Base-by-base conservation (phyloP, 2,329 filamentous ascomycete species). In the Teratosphaeria nubilosa region DNA sequence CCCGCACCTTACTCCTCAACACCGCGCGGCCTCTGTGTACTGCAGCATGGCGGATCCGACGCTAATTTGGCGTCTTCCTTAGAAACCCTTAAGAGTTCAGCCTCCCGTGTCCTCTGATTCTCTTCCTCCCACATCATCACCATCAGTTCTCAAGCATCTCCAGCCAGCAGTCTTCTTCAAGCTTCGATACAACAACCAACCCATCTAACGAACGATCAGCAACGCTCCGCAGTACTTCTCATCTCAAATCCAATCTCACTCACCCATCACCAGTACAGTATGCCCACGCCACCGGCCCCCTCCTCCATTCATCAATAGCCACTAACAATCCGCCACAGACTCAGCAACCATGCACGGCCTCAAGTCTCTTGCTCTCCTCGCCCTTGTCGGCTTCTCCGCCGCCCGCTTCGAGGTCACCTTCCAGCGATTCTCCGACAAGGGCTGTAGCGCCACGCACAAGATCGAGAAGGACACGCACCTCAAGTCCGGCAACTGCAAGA, bases 381-480 rank as follows among this genome's bases (percentile, higher is more conserved):
- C 53, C 54, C 30, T 54, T 34, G 22, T 50, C 55, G 48, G 41
- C 20, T 24, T 37, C 37, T n/a, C 50, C 22, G 50, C 51, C 32
- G 13, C 37, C 24, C 48, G 34, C 32, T 32, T 60, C 20, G 22
- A 56, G 20, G 54, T 62, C 56, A 53, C 32, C 6, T 62, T 62
- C 60, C n/a, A 32, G 20, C 60, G 58, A 53, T 62, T 58, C 60
- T 27, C 45, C 54, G 48, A 58, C 25, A 37, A 51, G 30, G 25
- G 31, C 45, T 62, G 60, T 48, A 22, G 51, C 37, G 31, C 27
- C 14, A 45, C 24, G 6, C 52, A 57, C 56, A 57, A 62, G 50
- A 60, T 62, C 37, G 31, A 24, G 53, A 58, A 56, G 53, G 55
- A 62, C 56, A 56, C 58, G 10, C 22, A 62, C 37, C 60, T 62